Evolutionary conservation across 2,329 filamentous ascomycete genomes (phyloP), one percentile per base, ranked within the genome.

Genomic region (Colletotrichum ledebouriae): DNA sequence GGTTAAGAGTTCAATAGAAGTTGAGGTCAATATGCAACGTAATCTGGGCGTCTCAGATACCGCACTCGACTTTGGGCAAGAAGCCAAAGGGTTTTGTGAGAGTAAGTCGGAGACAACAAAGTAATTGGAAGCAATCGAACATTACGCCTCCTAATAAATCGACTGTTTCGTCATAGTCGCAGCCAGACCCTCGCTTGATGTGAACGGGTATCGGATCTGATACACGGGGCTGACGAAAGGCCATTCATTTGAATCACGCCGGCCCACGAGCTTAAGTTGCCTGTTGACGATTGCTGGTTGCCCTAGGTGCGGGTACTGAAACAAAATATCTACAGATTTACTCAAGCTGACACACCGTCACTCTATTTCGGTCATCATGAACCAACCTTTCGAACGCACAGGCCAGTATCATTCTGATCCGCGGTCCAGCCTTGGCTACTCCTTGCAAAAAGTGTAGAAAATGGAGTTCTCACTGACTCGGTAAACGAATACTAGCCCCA

Each of bases 251-350:
- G 42, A 55, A 25, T 20, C 44, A 13, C 20, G 0, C 15, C 25
- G 29, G 44, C 44, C 59, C 44, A 53, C 44, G 59, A 63, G 59
- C 37, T 46, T 33, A 58, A 46, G 58, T 60, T 34, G 52, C 12
- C 29, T 1, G 7, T n/a, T 12, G 42, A 42, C 50, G 20, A 49
- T 46, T 17, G 39, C 29, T 13, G 17, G 37, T 39, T 46, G 52
- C 52, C 39, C 34, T 37, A 42, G 20, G 17, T 15, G 20, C 37
- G 52, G 17, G 52, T 33, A 39, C 25, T 29, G 7, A 7, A 29
- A 29, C 29, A 6, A 6, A 7, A 52, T 44, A 22, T 41, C 63
- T 57, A 60, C 57, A 41, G 22, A 46, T 39, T 37, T 37, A 37
- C 44, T 63, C 34, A 52, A 53, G 50, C 34, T 55, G 44, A 58